Conservation (phyloP, 2,329 filamentous ascomycete genomes). For the Colletotrichum sp. region DNA sequence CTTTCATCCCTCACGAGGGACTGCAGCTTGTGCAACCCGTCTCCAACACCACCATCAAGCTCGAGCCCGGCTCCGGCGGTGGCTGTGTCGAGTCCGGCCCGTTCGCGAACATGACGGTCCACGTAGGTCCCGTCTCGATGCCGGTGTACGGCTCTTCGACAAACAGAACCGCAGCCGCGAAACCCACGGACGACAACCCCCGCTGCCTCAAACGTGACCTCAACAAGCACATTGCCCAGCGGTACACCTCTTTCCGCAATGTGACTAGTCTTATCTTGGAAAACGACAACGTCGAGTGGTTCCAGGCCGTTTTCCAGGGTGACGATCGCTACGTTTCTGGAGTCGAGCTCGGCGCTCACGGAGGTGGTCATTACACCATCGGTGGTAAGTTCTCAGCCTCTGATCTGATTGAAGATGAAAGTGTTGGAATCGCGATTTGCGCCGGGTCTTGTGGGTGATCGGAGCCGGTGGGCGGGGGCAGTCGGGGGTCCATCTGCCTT, state of each 20-base stretch:
- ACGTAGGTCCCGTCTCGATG: constrained; percentile 37
- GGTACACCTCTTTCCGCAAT: constrained; percentile 24
- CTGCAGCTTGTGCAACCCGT: constrained; percentile 1
- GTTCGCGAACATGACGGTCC: constrained; percentile 43
- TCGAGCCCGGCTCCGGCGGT: constrained; percentile 54
- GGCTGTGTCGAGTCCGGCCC: constrained; percentile 43
- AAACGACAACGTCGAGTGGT: constrained; percentile 22
- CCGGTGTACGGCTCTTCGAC: constrained; percentile 15
- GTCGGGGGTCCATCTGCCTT: neutral
- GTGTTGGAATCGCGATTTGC: neutral
- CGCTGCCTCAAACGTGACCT: constrained; percentile 46
- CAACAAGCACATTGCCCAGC: constrained; percentile 23
- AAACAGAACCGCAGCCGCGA: neutral
- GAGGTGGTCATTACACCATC: constrained; percentile 44
- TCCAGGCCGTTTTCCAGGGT: constrained; percentile 41
- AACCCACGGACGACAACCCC: constrained; percentile 41
- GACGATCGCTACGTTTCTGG: constrained; percentile 28
- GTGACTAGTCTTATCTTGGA: constrained; percentile 34
- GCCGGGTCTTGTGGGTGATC: neutral
- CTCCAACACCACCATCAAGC: constrained; percentile 24
- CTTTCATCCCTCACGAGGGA: constrained; percentile 29
- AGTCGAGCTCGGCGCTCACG: constrained; percentile 40
- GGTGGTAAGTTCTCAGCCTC: constrained; percentile 20
- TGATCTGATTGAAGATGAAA: neutral
- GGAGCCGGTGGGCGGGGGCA: neutral